These are phyloP conservation scores for Debaryomyces prosopidis DNA, from an alignment of 805 yeast species.

Conservation along the genomic window DNA sequence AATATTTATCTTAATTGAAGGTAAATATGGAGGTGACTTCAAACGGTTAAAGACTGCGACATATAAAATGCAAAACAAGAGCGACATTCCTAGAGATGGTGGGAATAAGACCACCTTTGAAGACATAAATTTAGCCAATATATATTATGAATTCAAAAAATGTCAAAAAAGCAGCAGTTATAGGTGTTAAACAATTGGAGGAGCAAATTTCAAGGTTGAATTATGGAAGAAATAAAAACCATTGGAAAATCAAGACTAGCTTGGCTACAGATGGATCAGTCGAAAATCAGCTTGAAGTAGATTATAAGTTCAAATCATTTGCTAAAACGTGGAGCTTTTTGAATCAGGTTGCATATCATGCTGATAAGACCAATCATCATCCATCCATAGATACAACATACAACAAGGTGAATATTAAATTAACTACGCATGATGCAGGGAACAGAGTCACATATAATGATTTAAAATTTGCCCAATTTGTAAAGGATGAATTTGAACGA, in stretches of 20 bases:
- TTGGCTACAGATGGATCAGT: not conserved
- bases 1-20: not conserved
- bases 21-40: not conserved
- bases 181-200: not conserved
- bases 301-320: constrained; percentile 48
- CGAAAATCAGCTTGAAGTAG: constrained; percentile 24
- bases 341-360: constrained; percentile 54
- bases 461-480: constrained; percentile 51
- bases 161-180: not conserved
- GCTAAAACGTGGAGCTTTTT: constrained; percentile 70
- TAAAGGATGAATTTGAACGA: constrained; percentile 7
- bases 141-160: not conserved
- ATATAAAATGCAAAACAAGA: not conserved
- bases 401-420: constrained; percentile 51
- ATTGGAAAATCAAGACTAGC: constrained; percentile 4
- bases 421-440: constrained; percentile 67
- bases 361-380: constrained; percentile 66
- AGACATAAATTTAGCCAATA: not conserved
- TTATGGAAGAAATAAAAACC: not conserved
- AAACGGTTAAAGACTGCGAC: not conserved
- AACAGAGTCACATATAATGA: constrained; percentile 55
- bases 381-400: constrained; percentile 68
- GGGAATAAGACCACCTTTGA: too few relatives aligned
- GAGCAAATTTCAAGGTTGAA: constrained; percentile 6
- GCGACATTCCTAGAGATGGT: too few relatives aligned